phyloP scores from a whole-genome alignment of 345 rosid genomes.

The Populus ilicifolia region DNA sequence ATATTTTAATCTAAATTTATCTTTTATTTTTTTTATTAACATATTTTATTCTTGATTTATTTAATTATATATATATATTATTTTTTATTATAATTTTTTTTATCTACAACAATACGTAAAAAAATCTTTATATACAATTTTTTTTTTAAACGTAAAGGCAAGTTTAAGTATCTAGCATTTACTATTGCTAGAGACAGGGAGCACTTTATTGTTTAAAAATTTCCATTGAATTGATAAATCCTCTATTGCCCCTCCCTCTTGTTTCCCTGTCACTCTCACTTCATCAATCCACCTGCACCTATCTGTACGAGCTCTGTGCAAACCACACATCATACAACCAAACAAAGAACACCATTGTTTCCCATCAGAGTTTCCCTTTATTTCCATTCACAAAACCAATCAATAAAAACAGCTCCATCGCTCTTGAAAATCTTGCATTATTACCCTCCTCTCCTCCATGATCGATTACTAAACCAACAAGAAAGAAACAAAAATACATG shows the following conservation, averaged over 20 bases:
- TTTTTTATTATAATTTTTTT: too few species aligned
- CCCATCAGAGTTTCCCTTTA: not conserved
- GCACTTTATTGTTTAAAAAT: not conserved
- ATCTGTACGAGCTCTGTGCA: not conserved
- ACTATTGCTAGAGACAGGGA: constrained; percentile 38
- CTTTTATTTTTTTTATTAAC: too few species aligned
- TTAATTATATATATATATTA: too few species aligned
- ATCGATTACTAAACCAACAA: not conserved
- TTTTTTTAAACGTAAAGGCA: too few species aligned
- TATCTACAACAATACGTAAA: too few species aligned
- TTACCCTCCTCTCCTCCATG: not conserved
- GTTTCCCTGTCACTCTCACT: not conserved
- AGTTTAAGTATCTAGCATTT: too few species aligned
- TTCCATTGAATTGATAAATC: not conserved
- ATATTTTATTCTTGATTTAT: too few species aligned
- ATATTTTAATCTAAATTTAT: too few species aligned
- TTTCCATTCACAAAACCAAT: not conserved
- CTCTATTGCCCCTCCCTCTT: not conserved
- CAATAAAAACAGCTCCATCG: not conserved
- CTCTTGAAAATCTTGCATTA: not conserved
- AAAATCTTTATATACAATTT: too few species aligned
- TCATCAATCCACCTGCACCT: not conserved
- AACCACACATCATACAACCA: constrained; percentile 3
- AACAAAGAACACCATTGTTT: constrained; percentile 8
- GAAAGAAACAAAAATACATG: constrained; percentile 23